Base-by-base conservation (phyloP, 371 early-diverging fungal species). In the Coemansia sp. region DNA sequence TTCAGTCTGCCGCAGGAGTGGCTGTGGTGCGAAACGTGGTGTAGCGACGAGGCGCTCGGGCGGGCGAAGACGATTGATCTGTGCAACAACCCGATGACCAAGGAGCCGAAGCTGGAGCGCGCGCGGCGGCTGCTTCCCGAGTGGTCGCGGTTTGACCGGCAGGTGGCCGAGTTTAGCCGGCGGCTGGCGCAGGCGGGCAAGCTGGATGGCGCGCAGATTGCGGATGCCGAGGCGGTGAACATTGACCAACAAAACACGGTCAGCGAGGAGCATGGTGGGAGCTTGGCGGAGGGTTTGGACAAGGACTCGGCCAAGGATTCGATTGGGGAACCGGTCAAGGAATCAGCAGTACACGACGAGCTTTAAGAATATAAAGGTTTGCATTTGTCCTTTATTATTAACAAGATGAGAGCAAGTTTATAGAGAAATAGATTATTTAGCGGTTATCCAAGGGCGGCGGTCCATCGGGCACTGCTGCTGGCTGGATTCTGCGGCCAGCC, bases 21-120 rank as follows among this genome's bases (percentile, higher is more conserved):
- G 98, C 80, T 93, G 24, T 93, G 93, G 91, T 98, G 98, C 67
- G 95, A 96, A 79, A 98, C 98, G 5, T 98, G 98, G 97, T 98
- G 98, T 74, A 86, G 89, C 37, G 94, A 95, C 64, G 88, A 84
- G 53, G 85, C 87, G 5, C 77, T 95, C 49, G 82, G 80, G 37
- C 86, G 59, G 14, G 98, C 98, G 3, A 95, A 94, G 79, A 95
- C 98, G 0, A 98, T 98, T 68, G 98, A 98, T 78, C 78, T 98
- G 89, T 96, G 98, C 83, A 97, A 96, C 75, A 96, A 97, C 78
- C 98, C 98, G 0, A 79, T 94, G 78, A 96, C 96, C 31, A 96
- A 94, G 72, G 98, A 97, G 60, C 95, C 95, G 6, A 97, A 97
- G 78, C 82, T 97, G 8, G 93, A 94, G 67, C 87, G 95, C 2